A percentile compares a stretch with the other conserved stretches of the same genome.
phyloP scores from a whole-genome alignment of 2,329 filamentous ascomycete genomes.

The Dryadomyces quercus-mongolicae region DNA sequence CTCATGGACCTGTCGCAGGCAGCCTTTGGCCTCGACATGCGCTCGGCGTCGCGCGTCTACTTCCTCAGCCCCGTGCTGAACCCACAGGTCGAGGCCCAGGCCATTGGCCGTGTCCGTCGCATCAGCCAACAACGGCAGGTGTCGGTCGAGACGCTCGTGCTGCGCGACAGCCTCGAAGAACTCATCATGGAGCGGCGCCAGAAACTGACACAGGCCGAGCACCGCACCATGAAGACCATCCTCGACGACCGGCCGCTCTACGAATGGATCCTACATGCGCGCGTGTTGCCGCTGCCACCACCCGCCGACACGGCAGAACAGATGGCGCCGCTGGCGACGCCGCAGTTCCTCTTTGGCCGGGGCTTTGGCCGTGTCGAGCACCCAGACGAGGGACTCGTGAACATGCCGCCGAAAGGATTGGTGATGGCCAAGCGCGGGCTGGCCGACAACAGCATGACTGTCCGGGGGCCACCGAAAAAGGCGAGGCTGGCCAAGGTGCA shows the following conservation, averaged over 20 bases:
- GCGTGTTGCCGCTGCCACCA: slow-evolving; percentile 25
- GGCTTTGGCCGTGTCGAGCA: slow-evolving; percentile 30
- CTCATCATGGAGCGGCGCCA: slow-evolving; percentile 63
- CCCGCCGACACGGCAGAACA: slow-evolving; percentile 18
- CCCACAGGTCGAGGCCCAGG: slow-evolving; percentile 76
- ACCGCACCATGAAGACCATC: slow-evolving; percentile 41
- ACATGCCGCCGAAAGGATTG: neutral
- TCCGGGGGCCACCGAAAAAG: neutral
- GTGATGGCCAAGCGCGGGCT: neutral
- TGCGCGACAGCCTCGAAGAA: slow-evolving; percentile 74
- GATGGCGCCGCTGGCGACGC: slow-evolving; percentile 31
- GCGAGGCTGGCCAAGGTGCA: neutral
- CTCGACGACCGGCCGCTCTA: slow-evolving; percentile 45
- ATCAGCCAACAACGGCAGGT: slow-evolving; percentile 75
- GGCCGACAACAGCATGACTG: neutral
- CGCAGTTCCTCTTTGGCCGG: slow-evolving; percentile 38
- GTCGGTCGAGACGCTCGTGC: slow-evolving; percentile 72
- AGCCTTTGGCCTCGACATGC: slow-evolving; percentile 77
- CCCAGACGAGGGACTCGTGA: slow-evolving; percentile 31
- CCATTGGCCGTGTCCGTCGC: slow-evolving; percentile 77
- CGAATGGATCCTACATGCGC: slow-evolving; percentile 43
- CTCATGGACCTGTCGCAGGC: slow-evolving; percentile 88
- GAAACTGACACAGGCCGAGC: slow-evolving; percentile 60
- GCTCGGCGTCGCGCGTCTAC: slow-evolving; percentile 71
- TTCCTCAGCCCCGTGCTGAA: slow-evolving; percentile 84